phyloP scores from a whole-genome alignment of 1,139 yeast species.

The Candida neerlandica region DNA sequence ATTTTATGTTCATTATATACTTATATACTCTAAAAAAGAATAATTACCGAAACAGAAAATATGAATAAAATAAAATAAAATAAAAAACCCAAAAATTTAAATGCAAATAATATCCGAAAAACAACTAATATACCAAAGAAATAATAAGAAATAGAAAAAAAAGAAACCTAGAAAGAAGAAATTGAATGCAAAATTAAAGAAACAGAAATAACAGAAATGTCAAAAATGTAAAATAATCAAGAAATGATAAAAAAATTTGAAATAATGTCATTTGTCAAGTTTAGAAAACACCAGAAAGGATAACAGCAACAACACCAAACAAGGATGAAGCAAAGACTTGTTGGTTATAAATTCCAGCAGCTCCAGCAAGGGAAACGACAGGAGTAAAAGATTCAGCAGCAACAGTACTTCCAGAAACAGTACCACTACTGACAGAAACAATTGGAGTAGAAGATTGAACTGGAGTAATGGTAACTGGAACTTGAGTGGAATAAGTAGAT shows the following conservation, averaged over 20 bases:
- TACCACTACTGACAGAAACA: constrained; percentile 20
- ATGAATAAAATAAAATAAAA: not conserved
- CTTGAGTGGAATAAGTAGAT: constrained; percentile 2
- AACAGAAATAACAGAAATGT: not conserved
- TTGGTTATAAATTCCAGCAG: constrained; percentile 19
- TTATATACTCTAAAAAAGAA: not conserved
- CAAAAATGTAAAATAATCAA: not conserved
- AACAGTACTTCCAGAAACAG: constrained; percentile 17
- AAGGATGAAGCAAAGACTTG: constrained; percentile 15
- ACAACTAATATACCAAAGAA: not conserved
- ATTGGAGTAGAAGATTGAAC: constrained; percentile 18
- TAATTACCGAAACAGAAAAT: not conserved
- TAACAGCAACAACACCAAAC: constrained; percentile 9
- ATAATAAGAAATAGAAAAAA: not conserved
- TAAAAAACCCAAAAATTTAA: not conserved
- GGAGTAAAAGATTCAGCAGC: constrained; percentile 9
- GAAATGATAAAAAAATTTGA: not conserved
- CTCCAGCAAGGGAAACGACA: constrained; percentile 19
- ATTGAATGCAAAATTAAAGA: not conserved
- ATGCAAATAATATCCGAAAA: too few species aligned
- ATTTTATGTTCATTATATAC: not conserved
- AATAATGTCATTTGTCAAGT: not conserved
- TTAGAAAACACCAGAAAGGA: constrained; percentile 6
- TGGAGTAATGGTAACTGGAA: constrained; percentile 8
- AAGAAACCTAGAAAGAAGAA: too few species aligned